Base-by-base conservation (phyloP, 2,329 filamentous ascomycete genomes). In the Fusarium pseudoanthophilum region DNA sequence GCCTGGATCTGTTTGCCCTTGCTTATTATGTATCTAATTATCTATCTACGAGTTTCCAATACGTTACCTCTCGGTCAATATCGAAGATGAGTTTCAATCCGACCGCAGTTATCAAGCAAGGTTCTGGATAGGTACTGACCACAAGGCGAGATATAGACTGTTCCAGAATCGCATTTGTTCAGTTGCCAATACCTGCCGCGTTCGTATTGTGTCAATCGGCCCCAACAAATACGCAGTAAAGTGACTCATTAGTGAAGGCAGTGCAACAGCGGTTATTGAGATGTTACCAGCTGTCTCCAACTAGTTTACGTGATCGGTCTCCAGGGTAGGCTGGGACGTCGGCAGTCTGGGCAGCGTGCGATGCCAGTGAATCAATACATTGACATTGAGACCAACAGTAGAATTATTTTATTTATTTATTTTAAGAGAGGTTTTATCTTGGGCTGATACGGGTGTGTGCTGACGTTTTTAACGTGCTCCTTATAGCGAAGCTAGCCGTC, bases 161-260 rank as follows among this genome's bases (percentile, higher is more conserved):
- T 64, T 69, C 67, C 56, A 58, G 58, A 59, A 69, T 37, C n/a
- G 20, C 7, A 15, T n/a, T 51, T 36, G 24, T 53, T 64, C 34
- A 55, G 43, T 26, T 32, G 34, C 16, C 21, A 14, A 59, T 20
- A 13, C 28, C 28, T 28, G 26, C 45, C 39, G 56, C 42, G 40
- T 68, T 68, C 57, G 64, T 69, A 62, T 62, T 52, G 21, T 55
- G 32, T 36, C 40, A n/a, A 49, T 13, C 15, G 24, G 26, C 24
- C 21, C 24, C 21, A 28, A 32, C 28, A n/a, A 26, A 43, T 16
- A 34, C 15, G 34, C 21, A 37, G 36, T 26, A 10, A 34, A 28
- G 21, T 63, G 53, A 59, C 42, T 63, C 53, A 60, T 63, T 18
- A 2, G 28, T 28, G 11, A 37, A n/a, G 60, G 53, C 36, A 16